Conservation (phyloP, 2,329 filamentous ascomycete genomes). For the Macrophomina tecta region DNA sequence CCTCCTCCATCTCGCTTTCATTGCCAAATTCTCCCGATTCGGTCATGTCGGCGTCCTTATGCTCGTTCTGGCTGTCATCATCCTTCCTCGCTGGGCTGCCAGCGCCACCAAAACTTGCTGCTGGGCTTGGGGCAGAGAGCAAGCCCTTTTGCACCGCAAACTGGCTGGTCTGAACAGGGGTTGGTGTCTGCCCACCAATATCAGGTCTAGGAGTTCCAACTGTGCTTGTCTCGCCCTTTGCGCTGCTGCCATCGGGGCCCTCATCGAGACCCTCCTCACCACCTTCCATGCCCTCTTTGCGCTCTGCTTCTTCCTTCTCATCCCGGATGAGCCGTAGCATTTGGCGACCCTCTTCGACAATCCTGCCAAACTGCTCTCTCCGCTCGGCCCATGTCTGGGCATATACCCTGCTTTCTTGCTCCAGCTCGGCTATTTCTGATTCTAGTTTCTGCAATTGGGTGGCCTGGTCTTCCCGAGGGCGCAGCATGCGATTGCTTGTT, state of each 20-base stretch:
- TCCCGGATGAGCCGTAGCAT: constrained; percentile 86
- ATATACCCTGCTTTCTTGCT: constrained; percentile 83
- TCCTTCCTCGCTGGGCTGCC: constrained; percentile 38
- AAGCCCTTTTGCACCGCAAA: constrained; percentile 13
- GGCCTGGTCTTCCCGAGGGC: constrained; percentile 82
- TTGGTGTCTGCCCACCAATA: constrained; percentile 34
- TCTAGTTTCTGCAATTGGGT: constrained; percentile 80
- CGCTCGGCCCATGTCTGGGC: constrained; percentile 83
- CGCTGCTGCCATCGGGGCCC: constrained; percentile 46
- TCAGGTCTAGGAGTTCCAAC: constrained; percentile 54
- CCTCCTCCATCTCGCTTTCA: constrained; percentile 33
- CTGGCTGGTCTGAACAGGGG: constrained; percentile 6
- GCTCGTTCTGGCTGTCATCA: constrained; percentile 35
- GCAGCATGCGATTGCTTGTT: constrained; percentile 77
- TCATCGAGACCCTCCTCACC: constrained; percentile 45
- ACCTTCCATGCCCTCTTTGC: constrained; percentile 71
- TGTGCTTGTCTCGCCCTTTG: constrained; percentile 46
- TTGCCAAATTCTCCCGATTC: constrained; percentile 25
- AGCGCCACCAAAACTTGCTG: constrained; percentile 36
- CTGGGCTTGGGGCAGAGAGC: constrained; percentile 22
- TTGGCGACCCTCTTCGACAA: constrained; percentile 90
- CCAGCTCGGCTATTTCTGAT: constrained; percentile 85
- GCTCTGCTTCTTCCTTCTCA: constrained; percentile 93
- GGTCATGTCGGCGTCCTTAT: constrained; percentile 36
- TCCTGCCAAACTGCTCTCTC: constrained; percentile 82